phyloP scores from a whole-genome alignment of 305 asterid genomes.

The Fraxinus nigra region DNA sequence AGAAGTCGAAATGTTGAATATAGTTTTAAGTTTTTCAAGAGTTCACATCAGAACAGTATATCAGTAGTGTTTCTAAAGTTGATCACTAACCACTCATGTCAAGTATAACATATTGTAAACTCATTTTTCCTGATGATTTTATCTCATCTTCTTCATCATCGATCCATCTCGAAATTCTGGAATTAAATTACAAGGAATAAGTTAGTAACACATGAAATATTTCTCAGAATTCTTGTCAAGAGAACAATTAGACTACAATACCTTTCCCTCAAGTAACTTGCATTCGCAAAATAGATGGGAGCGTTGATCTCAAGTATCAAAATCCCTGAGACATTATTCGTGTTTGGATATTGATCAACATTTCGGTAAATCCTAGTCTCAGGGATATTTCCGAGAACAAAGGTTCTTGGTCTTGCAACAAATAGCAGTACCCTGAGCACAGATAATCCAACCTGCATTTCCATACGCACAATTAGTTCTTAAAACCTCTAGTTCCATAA shows the following conservation, averaged over 20 bases:
- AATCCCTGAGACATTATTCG: conserved; percentile 62
- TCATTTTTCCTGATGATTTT: conserved; percentile 49
- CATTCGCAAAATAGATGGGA: conserved; percentile 82
- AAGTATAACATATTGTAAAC: conserved; percentile 59
- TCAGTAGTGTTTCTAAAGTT: background rate
- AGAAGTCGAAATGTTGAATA: background rate
- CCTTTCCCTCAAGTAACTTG: conserved; percentile 93
- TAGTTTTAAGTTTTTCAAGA: background rate
- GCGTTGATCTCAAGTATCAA: conserved; percentile 81
- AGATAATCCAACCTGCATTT: conserved; percentile 63
- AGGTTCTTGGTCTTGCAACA: conserved; percentile 82
- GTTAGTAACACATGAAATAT: background rate
- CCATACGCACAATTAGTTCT: background rate
- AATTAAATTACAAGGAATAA: background rate
- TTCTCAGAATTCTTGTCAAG: background rate
- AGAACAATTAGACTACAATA: conserved; percentile 8
- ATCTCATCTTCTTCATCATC: conserved; percentile 86
- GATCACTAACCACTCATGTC: conserved; percentile 74
- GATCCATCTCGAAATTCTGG: conserved; percentile 80
- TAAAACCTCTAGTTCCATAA: background rate
- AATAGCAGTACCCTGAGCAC: conserved; percentile 68
- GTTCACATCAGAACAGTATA: background rate
- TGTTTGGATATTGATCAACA: conserved; percentile 70
- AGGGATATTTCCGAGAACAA: conserved; percentile 79
- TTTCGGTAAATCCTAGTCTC: conserved; percentile 68